Percentiles rank a stretch among this genome's conserved stretches.
Conservation (phyloP, 768 basidiomycete genomes). For the Lactifluus echinatus region DNA sequence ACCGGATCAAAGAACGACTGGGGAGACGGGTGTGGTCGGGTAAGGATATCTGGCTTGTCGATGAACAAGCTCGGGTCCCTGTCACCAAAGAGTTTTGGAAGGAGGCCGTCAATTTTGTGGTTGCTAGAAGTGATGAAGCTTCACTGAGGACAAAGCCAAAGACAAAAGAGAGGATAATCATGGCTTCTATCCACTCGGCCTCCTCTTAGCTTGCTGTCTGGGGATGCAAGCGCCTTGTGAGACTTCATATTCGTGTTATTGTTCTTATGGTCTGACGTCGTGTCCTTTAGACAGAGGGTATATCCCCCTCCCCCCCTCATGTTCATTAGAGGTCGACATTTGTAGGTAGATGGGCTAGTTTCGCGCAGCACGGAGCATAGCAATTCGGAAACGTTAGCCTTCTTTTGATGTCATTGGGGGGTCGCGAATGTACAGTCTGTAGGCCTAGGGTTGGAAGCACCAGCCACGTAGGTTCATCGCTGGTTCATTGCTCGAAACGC, state of each 20-base stretch:
- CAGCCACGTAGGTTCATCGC: not conserved
- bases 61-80: constrained; percentile 25
- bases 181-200: not conserved
- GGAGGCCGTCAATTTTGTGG: constrained; percentile 38
- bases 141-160: not conserved
- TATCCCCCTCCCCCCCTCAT: not conserved
- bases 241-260: not conserved
- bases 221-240: not conserved
- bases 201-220: not conserved
- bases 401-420: not conserved
- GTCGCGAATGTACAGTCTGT: not conserved
- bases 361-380: not conserved
- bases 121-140: not conserved
- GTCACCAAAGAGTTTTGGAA: constrained; percentile 43
- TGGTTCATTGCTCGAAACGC: constrained; percentile 29
- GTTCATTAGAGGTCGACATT: not conserved
- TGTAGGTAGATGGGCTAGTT: not conserved
- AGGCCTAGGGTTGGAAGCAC: not conserved
- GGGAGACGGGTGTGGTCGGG: constrained; percentile 66
- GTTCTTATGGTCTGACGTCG: not conserved
- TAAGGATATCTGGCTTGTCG: constrained; percentile 46
- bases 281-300: not conserved
- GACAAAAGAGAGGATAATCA: not conserved
- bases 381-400: not conserved
- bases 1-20: constrained; percentile 66